Evolutionary conservation across 306 rosid species (phyloP).

Genomic region (Lupinus albus): DNA sequence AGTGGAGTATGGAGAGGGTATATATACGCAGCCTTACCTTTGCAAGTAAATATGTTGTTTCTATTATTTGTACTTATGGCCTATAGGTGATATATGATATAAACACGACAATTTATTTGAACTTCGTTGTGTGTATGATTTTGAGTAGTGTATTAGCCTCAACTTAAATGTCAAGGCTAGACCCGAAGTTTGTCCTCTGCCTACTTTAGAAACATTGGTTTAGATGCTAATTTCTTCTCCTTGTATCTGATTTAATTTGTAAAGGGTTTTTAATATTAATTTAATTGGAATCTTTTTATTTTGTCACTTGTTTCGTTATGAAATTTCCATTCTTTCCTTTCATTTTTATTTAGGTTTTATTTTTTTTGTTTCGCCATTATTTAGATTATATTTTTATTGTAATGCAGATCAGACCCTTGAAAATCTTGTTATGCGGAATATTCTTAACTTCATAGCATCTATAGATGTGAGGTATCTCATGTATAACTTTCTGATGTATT

Average conservation of each 20-base stretch:
- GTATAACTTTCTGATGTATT: slow-evolving; percentile 1
- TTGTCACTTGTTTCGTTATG: not conserved
- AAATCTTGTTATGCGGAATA: slow-evolving; percentile 59
- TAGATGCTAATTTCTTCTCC: no score
- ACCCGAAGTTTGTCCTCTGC: no score
- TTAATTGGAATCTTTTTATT: not conserved
- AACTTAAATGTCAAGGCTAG: no score
- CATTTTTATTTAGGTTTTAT: not conserved
- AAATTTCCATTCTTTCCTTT: not conserved
- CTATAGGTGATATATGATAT: no score
- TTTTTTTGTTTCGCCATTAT: not conserved
- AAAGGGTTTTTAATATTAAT: not conserved
- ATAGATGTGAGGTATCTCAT: slow-evolving; percentile 69
- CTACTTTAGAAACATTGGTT: no score
- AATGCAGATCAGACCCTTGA: slow-evolving; percentile 69
- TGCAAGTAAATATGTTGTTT: no score
- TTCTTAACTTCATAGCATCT: slow-evolving; percentile 64
- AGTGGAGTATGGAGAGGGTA: no score
- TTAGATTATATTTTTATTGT: not conserved
- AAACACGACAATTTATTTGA: not conserved
- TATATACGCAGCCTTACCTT: no score
- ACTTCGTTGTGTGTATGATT: not conserved
- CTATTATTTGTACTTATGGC: not conserved
- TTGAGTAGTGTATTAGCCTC: not conserved
- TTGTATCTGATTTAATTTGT: not conserved